Conservation (phyloP, 768 basidiomycete genomes). For the Serendipita sp. region DNA sequence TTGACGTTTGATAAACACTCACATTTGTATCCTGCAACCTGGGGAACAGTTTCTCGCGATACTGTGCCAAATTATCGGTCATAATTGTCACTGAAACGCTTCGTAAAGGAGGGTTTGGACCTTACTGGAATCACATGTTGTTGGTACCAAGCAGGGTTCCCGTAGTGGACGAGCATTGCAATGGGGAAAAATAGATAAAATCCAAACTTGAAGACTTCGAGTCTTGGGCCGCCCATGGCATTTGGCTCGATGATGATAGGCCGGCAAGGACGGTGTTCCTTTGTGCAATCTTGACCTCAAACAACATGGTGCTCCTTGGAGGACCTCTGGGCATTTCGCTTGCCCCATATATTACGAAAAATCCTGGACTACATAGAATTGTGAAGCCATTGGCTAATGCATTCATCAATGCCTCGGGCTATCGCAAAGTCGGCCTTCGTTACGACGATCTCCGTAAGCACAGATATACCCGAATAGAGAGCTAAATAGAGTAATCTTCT, state of each 20-base stretch:
- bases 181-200: conserved; percentile 78
- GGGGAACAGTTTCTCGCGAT: conserved; percentile 5
- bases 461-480: conserved; percentile 8
- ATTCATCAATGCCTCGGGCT: conserved; percentile 69
- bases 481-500: conserved; percentile 1
- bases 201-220: conserved; percentile 83
- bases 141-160: conserved; percentile 78
- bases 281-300: not conserved
- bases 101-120: not conserved
- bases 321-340: conserved; percentile 50
- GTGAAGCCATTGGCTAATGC: conserved; percentile 66
- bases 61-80: conserved; percentile 2
- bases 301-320: conserved; percentile 9
- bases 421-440: conserved; percentile 74
- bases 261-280: not conserved
- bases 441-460: conserved; percentile 89
- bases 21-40: not conserved
- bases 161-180: conserved; percentile 65
- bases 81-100: not conserved
- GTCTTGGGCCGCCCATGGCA: conserved; percentile 57
- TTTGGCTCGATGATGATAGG: not conserved
- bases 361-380: conserved; percentile 47
- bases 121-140: conserved; percentile 61
- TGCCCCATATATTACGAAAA: conserved; percentile 58
- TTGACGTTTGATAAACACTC: not conserved